These are phyloP conservation scores for Avena insularis DNA, from an alignment of 176 grass and related monocot species.

Conservation along the genomic window DNA sequence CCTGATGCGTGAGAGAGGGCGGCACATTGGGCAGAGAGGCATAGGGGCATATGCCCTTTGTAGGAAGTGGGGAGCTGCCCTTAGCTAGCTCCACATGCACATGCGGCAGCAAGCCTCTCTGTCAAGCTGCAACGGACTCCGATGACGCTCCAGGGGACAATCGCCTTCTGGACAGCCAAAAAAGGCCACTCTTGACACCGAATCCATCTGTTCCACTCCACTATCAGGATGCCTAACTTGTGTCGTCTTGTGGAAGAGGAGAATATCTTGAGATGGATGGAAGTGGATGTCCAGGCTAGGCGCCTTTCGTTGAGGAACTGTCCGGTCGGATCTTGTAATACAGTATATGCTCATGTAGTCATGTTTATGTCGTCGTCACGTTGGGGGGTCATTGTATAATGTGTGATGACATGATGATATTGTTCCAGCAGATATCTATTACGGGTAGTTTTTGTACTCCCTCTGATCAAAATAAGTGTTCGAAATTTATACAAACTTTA, in stretches of 20 bases:
- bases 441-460: not conserved
- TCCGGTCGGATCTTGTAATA: not conserved
- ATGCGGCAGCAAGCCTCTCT: not conserved
- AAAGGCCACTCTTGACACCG: not conserved
- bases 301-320: not conserved
- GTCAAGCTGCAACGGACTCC: not conserved
- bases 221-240: not conserved
- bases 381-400: constrained; percentile 9
- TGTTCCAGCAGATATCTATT: constrained; percentile 8
- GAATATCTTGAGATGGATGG: not conserved
- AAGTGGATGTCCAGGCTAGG: not conserved
- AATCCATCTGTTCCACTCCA: not conserved
- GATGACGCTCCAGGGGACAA: constrained; percentile 44
- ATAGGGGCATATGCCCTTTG: constrained; percentile 41
- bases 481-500: too few relatives aligned
- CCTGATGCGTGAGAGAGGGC: not conserved
- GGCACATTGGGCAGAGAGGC: constrained; percentile 2
- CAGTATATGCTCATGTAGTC: not conserved
- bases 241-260: too few relatives aligned
- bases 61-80: not conserved
- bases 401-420: not conserved
- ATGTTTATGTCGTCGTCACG: not conserved
- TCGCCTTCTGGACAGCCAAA: constrained; percentile 21
- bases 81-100: not conserved
- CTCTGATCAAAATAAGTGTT: too few relatives aligned